Base-by-base conservation (phyloP, 208 protist species). In the Wallacemonas sp. region DNA sequence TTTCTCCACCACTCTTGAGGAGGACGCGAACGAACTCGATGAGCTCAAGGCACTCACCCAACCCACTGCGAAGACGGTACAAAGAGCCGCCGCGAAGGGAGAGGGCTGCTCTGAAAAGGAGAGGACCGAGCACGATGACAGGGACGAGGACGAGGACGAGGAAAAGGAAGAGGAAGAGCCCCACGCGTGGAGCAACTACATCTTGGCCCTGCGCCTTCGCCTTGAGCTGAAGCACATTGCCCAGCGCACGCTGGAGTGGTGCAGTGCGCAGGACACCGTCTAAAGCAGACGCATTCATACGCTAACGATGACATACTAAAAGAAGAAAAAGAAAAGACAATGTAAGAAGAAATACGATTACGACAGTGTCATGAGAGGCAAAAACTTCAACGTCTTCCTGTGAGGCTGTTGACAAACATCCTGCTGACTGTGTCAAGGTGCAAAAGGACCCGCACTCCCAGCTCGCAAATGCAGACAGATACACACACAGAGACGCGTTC, bases 161-260 rank as follows among this genome's bases (percentile, higher is more conserved):
- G 59, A 69, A 14, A 64, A 72, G 1, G 62, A 67, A 26, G 66
- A 62, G 1, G 62, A 60, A 26, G 45, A 68, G 11, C 31, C 58
- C 8, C 21, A 68, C 56, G 46, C 62, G 17, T 64, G 41, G 36
- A 34, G 34, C 33, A 91, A 90, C 55, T 77, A 72, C 44, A 62
- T 58, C 1, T 60, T 96, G 22, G 69, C 72, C 38, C 27, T 91
- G 53, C 65, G 80, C 24, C 79, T 94, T 14, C 88, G 86, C 56
- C 69, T 91, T 19, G 85, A 77, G 0, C 68, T 96, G 36, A 93
- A 96, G 64, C 70, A 68, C 1, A 95, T 95, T 60, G 86, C 80
- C 0, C 38, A 63, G 8, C 78, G 80, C 2, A 45, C 72, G 12
- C 54, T 93, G 36, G 44, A 72, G 34, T 94, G 86, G 80, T 91